Evolutionary conservation across 331 rosid genomes (phyloP), one percentile per base, ranked within the genome.

Genomic region (Pyrus hybrid): DNA sequence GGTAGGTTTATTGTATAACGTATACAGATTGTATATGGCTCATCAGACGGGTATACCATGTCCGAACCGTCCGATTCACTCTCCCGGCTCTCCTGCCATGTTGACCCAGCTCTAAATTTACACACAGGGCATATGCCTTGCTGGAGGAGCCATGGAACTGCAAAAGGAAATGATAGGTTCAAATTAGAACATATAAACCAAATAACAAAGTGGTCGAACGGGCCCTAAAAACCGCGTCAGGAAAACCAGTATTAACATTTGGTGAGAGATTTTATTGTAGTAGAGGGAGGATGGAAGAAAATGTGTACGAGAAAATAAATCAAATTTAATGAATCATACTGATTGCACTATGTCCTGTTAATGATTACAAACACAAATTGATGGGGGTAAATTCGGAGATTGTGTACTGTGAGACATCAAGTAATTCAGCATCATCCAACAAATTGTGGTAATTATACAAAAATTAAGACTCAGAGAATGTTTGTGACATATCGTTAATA

Each of bases 1-100:
- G 11, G 3, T 66, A 5, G 49, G 18, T 66, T n/a, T 66, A 12
- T 49, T 45, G 13, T 43, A 63, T 37, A 37, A 37, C 43, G 8
- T 37, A 9, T 37, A 37, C 77, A 8, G 53, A 45, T 22, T 62
- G 37, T 54, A 20, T 54, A 41, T 16, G 57, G 57, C 57, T 49
- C 9, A 25, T 57, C 2, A 28, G 4, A 45, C 6, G 57, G 57
- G 75, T 63, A 85, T 62, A 64, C 85, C 83, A 76, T 57, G 74
- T 85, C 87, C 3, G 87, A 80, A 66, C 77, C 80, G 72, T 81
- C 92, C 1, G 83, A 73, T 71, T 82, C 91, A 53, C 79, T 74
- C 71, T 79, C 86, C 72, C 86, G 85, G 81, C 56, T 76, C 21
- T 84, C 97, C 41, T 80, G 85, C 96, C 94, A 93, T 30, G 84